Conservation (phyloP, 2,329 filamentous ascomycete species). For the Knoxdaviesia proteae region DNA sequence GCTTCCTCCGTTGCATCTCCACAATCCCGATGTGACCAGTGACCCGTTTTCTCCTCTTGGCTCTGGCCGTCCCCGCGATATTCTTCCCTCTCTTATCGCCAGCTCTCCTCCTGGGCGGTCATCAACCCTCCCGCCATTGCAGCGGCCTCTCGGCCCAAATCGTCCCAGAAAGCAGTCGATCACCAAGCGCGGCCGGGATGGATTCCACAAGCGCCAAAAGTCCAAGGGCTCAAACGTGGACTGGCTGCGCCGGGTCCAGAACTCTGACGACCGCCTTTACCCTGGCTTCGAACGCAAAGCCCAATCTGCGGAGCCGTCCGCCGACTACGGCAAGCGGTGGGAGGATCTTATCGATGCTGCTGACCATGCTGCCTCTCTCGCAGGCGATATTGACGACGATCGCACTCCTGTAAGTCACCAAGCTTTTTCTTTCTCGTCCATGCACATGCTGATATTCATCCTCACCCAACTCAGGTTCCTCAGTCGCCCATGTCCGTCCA, state of each 20-base stretch:
- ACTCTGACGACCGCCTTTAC: conserved; percentile 40
- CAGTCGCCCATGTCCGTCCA: conserved; percentile 45
- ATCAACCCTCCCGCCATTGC: conserved; percentile 68
- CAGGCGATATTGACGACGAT: conserved; percentile 78
- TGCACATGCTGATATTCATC: background rate
- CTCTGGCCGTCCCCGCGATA: conserved; percentile 42
- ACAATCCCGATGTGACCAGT: conserved; percentile 43
- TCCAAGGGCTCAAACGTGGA: conserved; percentile 46
- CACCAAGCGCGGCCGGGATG: conserved; percentile 53
- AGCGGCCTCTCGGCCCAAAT: conserved; percentile 48
- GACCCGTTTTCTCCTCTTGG: conserved; percentile 48
- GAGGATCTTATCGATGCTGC: conserved; percentile 91
- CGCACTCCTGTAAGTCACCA: conserved; percentile 52
- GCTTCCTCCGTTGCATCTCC: conserved; percentile 45
- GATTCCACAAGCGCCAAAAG: conserved; percentile 61
- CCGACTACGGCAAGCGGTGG: conserved; percentile 76
- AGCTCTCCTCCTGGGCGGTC: conserved; percentile 73
- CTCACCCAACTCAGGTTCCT: conserved; percentile 26
- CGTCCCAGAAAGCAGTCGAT: conserved; percentile 73
- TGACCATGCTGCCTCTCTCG: conserved; percentile 52
- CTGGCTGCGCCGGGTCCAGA: conserved; percentile 38
- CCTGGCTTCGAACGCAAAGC: conserved; percentile 56
- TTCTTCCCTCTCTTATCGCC: conserved; percentile 63
- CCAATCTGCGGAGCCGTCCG: conserved; percentile 65
- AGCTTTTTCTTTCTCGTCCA: background rate